Conservation (phyloP, 2,329 filamentous ascomycete species). For the Erysiphe pulchra region DNA sequence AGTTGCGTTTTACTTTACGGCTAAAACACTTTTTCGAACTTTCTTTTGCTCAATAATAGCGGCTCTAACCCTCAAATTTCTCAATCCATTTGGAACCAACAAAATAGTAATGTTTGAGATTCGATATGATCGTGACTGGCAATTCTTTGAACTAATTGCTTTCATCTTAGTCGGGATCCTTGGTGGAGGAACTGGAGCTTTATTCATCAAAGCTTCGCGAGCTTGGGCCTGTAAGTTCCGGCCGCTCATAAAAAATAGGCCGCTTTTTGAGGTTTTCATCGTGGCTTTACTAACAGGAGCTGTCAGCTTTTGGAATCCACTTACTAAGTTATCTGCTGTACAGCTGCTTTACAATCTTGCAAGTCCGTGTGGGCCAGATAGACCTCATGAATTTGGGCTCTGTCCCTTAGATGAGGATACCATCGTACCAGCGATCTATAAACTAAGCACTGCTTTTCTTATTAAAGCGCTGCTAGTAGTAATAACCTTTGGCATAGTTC, state of each 20-base stretch:
- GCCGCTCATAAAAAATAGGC: slow-evolving; percentile 52
- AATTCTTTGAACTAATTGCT: slow-evolving; percentile 65
- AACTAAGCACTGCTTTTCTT: slow-evolving; percentile 52
- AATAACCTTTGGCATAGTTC: slow-evolving; percentile 70
- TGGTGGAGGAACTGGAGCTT: slow-evolving; percentile 60
- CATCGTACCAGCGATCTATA: slow-evolving; percentile 52
- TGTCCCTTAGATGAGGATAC: slow-evolving; percentile 49
- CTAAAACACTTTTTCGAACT: slow-evolving; percentile 87
- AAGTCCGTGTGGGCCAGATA: slow-evolving; percentile 56
- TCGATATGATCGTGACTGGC: slow-evolving; percentile 73
- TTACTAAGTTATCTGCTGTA: slow-evolving; percentile 71
- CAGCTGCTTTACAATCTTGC: slow-evolving; percentile 79
- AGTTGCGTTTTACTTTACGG: slow-evolving; percentile 90
- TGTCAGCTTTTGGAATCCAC: slow-evolving; percentile 76
- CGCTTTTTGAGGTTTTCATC: slow-evolving; percentile 65
- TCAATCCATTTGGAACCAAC: slow-evolving; percentile 85
- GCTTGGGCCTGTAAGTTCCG: slow-evolving; percentile 79
- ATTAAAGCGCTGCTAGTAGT: slow-evolving; percentile 76
- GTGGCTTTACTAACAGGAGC: slow-evolving; percentile 69
- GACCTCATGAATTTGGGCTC: slow-evolving; percentile 38
- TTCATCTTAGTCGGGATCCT: slow-evolving; percentile 73
- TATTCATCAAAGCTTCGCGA: slow-evolving; percentile 91
- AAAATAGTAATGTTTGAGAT: slow-evolving; percentile 97
- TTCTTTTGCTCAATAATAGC: slow-evolving; percentile 97
- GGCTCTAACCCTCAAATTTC: slow-evolving; percentile 72